Base-by-base conservation (phyloP, 345 rosid species). In the Gossypium rotundifolium region DNA sequence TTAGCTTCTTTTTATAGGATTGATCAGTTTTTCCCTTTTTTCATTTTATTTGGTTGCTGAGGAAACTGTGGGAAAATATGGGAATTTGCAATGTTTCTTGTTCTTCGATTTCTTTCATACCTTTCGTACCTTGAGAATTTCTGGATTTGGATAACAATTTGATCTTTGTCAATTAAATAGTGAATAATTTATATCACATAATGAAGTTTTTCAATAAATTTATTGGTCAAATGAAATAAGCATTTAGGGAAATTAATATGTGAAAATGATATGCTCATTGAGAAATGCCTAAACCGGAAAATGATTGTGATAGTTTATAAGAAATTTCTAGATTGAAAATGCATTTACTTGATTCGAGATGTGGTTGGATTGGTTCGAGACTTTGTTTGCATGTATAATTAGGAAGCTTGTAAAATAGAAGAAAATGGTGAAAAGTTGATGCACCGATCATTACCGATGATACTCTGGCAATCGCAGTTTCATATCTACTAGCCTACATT, bases 1-100 rank as follows among this genome's bases (percentile, higher is more conserved):
- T 29, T 22, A 29, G 63, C 38, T 33, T 60, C 53, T 51, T 76
- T 69, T 51, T 1, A 2, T 60, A 16, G 40, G 38, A 65, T 70
- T 29, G n/a, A 5, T 76, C 14, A 14, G 23, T 61, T 64, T 42
- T 4, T 18, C 38, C 29, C 11, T 22, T 4, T 18, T 55, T 55
- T 55, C 27, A n/a, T n/a, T 29, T 38, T 52, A 59, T 73, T 73
- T 55, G 69, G 63, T 57, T 59, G 71, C 58, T 57, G 20, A 67
- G 79, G 72, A 76, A 49, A 62, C 59, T 48, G 48, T 18, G 71
- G 42, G 11, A 75, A 53, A 48, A 61, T 18, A 20, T 70, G 51
- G 44, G 67, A 7, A 20, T 33, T 33, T 29, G 27, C 11, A 44
- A 22, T 55, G 3, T 11, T 22, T 27, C n/a, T 60, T 44, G 46